Percentiles rank a stretch among this genome's conserved stretches.
These are phyloP conservation scores for Ceratocystis smalleyi DNA, from an alignment of 2,329 filamentous ascomycete species.

Conservation along the genomic window DNA sequence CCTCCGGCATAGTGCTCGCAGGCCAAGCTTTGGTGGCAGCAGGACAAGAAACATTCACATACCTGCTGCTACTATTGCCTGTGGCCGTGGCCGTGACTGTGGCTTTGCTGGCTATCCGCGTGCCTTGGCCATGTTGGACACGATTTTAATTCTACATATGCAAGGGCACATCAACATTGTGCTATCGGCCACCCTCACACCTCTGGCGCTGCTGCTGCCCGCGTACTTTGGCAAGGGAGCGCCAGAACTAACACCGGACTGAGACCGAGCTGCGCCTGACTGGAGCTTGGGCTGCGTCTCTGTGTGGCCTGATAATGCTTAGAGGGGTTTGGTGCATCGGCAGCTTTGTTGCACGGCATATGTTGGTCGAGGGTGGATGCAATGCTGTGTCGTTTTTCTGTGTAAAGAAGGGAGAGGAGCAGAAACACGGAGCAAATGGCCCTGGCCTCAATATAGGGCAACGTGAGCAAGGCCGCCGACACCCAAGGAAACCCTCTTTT, in stretches of 20 bases:
- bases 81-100: no score
- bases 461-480: neutral
- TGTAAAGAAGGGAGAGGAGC: neutral
- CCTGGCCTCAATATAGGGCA: neutral
- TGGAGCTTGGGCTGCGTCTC: neutral
- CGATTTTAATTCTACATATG: neutral
- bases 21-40: no score
- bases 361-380: neutral
- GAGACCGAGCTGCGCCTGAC: neutral
- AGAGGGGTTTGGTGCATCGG: neutral
- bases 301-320: neutral
- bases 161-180: neutral
- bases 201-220: no score
- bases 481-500: neutral
- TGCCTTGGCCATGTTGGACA: neutral
- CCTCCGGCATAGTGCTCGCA: no score
- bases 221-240: no score
- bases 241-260: neutral
- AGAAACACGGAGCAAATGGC: no score
- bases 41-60: no score
- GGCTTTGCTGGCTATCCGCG: no score
- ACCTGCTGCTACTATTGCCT: no score
- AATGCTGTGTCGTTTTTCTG: neutral
- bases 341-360: constrained; percentile 3
- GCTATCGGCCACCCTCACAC: no score